Evolutionary conservation across 2,329 filamentous ascomycete species (phyloP), one percentile per base, ranked within the genome.

Genomic region (Ascochyta lentis): DNA sequence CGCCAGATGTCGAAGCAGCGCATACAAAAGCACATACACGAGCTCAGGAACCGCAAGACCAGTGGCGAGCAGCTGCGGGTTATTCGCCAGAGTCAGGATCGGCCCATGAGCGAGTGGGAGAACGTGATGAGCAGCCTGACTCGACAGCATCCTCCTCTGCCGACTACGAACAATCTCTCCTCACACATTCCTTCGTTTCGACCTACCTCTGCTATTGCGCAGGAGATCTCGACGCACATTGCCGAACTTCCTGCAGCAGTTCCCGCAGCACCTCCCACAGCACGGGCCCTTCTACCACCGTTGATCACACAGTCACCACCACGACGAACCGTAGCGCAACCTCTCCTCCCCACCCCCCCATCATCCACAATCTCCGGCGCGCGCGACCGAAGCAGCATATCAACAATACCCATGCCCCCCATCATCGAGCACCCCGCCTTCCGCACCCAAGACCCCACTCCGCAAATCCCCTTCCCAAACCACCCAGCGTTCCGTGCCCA

Each of bases 1-100:
- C 71, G 73, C 41, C 73, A 78, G 40, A 63, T 76, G n/a, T 75
- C 71, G 40, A 79, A 78, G 41, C 72, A 76, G 43, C 75, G 79
- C 9, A 76, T 79, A 12, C 75, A 78, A 19, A 70, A 66, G 7
- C 73, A 80, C 35, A 78, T 76, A 9, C 74, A 70, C 0, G 79
- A 81, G 57, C 76, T 81, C 37, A 71, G 71, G 6, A 64, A 75
- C 5, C 68, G 71, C 26, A 72, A 73, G 26, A 71, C 64, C 10
- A 77, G 68, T 50, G 70, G 68, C 8, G 76, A 76, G 55, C 66
- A 62, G 29, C 65, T 71, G 4, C 70, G 50, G 4, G 52, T 74
- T 7, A 71, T 78, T 2, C 65, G 73, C 42, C 78, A 75, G 65
- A 73, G 76, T 55, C 74, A 77, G 39, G 79, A 81, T 48, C 65